Evolutionary conservation across 306 rosid species (phyloP).

Genomic region (Acacia confusa): DNA sequence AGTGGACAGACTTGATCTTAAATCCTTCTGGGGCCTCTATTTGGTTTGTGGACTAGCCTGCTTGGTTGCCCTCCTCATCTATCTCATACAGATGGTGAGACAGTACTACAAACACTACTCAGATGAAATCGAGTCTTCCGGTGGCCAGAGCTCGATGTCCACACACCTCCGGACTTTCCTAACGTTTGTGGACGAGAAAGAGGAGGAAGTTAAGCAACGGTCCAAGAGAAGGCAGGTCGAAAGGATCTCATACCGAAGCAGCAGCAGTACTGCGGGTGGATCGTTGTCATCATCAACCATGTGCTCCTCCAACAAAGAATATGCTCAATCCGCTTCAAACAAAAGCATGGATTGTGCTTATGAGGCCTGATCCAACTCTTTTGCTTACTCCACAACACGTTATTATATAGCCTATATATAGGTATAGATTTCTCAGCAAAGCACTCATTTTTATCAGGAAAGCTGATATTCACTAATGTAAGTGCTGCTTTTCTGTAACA

Average conservation of each 20-base stretch:
- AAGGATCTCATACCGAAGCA: slow-evolving; percentile 46
- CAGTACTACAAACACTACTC: slow-evolving; percentile 57
- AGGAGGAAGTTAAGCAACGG: slow-evolving; percentile 49
- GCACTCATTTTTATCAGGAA: neutral
- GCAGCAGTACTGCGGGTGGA: slow-evolving; percentile 41
- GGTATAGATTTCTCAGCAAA: neutral
- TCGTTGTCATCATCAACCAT: slow-evolving; percentile 7
- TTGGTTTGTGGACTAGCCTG: slow-evolving; percentile 71
- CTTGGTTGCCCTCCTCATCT: slow-evolving; percentile 66
- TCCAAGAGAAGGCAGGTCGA: slow-evolving; percentile 61
- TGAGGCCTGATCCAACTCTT: slow-evolving; percentile 28
- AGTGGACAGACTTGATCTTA: slow-evolving; percentile 77
- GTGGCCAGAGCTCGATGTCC: slow-evolving; percentile 30
- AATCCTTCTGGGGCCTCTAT: slow-evolving; percentile 88
- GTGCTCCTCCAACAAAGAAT: slow-evolving; percentile 41
- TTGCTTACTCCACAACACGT: neutral
- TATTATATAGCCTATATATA: neutral
- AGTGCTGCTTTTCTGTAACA: neutral
- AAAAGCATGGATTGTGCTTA: slow-evolving; percentile 28
- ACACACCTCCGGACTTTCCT: slow-evolving; percentile 60
- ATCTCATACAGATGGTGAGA: slow-evolving; percentile 54
- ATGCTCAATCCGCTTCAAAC: slow-evolving; percentile 28
- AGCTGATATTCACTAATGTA: neutral
- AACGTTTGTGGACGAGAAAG: slow-evolving; percentile 75
- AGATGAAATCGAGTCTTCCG: slow-evolving; percentile 42